Evolutionary conservation across 176 grass and related monocot species (phyloP).

Genomic region (Aegilops sharonensis): DNA sequence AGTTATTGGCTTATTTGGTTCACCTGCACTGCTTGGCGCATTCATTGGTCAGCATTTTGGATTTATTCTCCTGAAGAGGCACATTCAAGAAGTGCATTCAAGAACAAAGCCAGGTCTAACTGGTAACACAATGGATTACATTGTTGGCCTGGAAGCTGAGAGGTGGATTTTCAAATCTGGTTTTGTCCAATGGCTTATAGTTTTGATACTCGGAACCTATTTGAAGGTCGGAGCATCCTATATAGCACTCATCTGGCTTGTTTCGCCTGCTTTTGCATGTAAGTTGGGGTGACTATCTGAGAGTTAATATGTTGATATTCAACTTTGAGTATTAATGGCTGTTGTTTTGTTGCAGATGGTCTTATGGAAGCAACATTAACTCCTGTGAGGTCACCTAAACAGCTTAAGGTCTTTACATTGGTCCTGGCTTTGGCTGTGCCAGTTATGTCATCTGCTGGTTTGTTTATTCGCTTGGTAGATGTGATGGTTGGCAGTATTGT

Average conservation of each 20-base stretch:
- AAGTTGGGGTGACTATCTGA: slow-evolving; percentile 46
- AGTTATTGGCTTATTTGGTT: slow-evolving; percentile 88
- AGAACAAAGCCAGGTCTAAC: slow-evolving; percentile 40
- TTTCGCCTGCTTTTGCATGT: slow-evolving; percentile 94
- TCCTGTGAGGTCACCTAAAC: slow-evolving; percentile 64
- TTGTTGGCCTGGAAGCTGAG: slow-evolving; percentile 78
- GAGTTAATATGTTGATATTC: slow-evolving; percentile 2
- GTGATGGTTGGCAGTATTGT: slow-evolving; percentile 74
- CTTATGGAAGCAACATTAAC: slow-evolving; percentile 96
- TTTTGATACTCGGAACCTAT: slow-evolving; percentile 81
- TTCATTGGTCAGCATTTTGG: slow-evolving; percentile 87
- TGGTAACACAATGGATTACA: slow-evolving; percentile 36
- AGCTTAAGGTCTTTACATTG: slow-evolving; percentile 86
- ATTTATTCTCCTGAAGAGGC: slow-evolving; percentile 54
- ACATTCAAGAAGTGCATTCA: slow-evolving; percentile 40
- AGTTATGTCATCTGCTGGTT: slow-evolving; percentile 66
- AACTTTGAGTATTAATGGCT: slow-evolving; percentile 20
- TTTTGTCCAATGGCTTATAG: slow-evolving; percentile 76
- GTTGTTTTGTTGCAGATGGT: slow-evolving; percentile 65
- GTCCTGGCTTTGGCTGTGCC: slow-evolving; percentile 68
- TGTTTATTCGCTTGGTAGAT: slow-evolving; percentile 64
- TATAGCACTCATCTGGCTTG: slow-evolving; percentile 89
- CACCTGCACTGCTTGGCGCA: slow-evolving; percentile 84
- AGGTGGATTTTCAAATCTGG: slow-evolving; percentile 99
- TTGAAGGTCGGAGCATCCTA: slow-evolving; percentile 75